These are phyloP conservation scores for Aspergillus quadricinctus DNA, from an alignment of 2,329 filamentous ascomycete genomes.

Conservation along the genomic window DNA sequence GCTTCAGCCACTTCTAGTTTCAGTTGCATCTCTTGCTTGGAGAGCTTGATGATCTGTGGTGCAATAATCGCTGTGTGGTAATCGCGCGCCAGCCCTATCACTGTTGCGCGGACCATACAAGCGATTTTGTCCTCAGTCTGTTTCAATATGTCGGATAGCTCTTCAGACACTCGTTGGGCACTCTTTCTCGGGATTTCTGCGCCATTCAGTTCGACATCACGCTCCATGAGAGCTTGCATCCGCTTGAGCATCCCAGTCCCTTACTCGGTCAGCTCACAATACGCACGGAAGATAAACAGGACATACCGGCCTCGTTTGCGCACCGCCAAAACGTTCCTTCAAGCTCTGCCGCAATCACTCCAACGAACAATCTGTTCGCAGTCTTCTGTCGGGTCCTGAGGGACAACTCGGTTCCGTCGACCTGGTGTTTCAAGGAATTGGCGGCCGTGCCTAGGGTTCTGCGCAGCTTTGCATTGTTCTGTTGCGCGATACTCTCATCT, in stretches of 20 bases:
- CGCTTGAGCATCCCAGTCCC: neutral
- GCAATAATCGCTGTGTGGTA: constrained; percentile 8
- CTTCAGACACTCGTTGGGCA: neutral
- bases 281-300: neutral
- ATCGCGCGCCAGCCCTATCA: neutral
- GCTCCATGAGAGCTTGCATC: neutral
- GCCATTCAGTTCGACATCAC: neutral
- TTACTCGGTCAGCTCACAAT: neutral
- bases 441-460: neutral
- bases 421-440: neutral
- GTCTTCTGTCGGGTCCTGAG: neutral
- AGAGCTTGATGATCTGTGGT: neutral
- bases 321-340: neutral
- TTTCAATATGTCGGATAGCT: neutral
- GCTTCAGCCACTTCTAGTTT: neutral
- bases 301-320: neutral
- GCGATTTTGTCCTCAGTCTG: neutral
- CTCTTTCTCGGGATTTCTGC: neutral
- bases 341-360: neutral
- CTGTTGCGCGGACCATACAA: neutral
- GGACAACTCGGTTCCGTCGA: neutral
- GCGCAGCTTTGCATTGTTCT: neutral
- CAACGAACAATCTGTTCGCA: neutral
- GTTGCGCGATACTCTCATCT: neutral
- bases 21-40: neutral